A percentile compares a stretch with the other conserved stretches of the same genome.
Evolutionary conservation across 179 eudicot genomes (phyloP).

Genomic region (Kewa caespitosa): DNA sequence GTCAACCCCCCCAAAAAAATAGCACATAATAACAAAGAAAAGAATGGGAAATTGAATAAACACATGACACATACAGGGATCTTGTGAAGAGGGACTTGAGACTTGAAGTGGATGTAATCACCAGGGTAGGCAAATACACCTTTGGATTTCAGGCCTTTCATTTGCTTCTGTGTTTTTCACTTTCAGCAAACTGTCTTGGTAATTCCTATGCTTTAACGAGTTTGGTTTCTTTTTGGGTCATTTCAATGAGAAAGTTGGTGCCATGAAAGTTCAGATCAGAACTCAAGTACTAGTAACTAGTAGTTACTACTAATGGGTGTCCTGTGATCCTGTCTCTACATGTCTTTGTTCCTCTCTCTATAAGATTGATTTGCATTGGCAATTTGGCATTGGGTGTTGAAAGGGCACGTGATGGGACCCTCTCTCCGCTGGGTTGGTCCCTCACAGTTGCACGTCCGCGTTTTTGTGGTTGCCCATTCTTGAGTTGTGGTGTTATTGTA

Average conservation of each 20-base stretch:
- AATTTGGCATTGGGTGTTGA: not conserved
- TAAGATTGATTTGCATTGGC: conserved; percentile 10
- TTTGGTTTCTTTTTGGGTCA: not conserved
- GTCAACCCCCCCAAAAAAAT: conserved; percentile 20
- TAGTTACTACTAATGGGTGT: too few relatives aligned
- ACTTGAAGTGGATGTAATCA: conserved; percentile 93
- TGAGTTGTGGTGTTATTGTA: too few relatives aligned
- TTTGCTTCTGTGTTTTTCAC: conserved; percentile 17
- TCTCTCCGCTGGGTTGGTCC: not conserved
- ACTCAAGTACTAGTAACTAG: too few relatives aligned
- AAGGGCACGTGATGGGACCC: conserved; percentile 7
- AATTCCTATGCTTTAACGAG: conserved; percentile 2
- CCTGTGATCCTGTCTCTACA: not conserved
- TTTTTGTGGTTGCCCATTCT: too few relatives aligned
- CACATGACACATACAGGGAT: conserved; percentile 76
- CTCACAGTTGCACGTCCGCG: not conserved
- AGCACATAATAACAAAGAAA: not conserved
- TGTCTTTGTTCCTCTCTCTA: not conserved
- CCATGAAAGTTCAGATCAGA: not conserved
- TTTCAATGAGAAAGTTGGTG: not conserved
- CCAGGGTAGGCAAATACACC: conserved; percentile 68
- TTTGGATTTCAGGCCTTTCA: conserved; percentile 72
- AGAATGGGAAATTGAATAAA: not conserved
- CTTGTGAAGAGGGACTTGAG: conserved; percentile 95
- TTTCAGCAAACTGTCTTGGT: too few relatives aligned